Evolutionary conservation across 1,284 basidiomycete genomes (phyloP).

Genomic region (Tilletia caries): DNA sequence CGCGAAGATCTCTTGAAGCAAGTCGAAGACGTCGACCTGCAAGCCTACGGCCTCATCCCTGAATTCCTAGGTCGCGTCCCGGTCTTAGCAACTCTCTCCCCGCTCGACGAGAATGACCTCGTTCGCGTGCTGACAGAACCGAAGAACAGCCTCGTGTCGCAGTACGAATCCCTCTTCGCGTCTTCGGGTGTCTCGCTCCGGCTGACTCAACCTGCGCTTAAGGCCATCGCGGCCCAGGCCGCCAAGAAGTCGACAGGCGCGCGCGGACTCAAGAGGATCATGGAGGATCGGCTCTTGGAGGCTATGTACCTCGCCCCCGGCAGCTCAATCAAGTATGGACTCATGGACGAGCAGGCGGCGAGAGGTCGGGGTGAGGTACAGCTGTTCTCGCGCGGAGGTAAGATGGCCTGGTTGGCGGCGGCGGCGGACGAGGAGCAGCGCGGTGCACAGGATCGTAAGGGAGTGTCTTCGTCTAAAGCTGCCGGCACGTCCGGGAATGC

Average conservation of each 20-base stretch:
- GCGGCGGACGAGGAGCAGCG: neutral
- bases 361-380: constrained; percentile 16
- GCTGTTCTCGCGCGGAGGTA: constrained; percentile 20
- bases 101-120: constrained; percentile 70
- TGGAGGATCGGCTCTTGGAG: constrained; percentile 61
- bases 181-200: constrained; percentile 38
- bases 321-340: constrained; percentile 15
- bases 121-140: constrained; percentile 88
- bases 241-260: constrained; percentile 80
- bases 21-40: constrained; percentile 62
- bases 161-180: constrained; percentile 76
- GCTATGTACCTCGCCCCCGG: constrained; percentile 29
- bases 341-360: constrained; percentile 21
- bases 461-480: neutral
- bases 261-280: constrained; percentile 77
- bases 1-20: constrained; percentile 16
- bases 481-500: neutral
- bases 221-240: constrained; percentile 53
- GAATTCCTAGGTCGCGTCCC: constrained; percentile 85
- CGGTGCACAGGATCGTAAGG: neutral
- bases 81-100: constrained; percentile 74
- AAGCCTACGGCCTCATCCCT: constrained; percentile 87
- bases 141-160: constrained; percentile 80
- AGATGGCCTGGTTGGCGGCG: constrained; percentile 2
- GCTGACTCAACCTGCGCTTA: constrained; percentile 16